Evolutionary conservation across 345 rosid genomes (phyloP), one percentile per base, ranked within the genome.

Genomic region (Adansonia digitata): DNA sequence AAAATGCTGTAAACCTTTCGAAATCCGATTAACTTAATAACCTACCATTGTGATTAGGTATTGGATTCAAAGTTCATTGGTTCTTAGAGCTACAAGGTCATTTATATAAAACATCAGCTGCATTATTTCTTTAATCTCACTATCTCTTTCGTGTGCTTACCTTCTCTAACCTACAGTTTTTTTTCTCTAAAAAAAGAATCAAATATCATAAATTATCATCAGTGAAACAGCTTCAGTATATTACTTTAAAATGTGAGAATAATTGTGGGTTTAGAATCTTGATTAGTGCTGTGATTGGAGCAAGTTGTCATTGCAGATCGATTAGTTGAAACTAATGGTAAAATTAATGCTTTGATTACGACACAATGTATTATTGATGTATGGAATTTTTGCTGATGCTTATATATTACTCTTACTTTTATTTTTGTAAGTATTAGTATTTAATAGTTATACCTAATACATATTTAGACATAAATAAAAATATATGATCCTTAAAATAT

Each of bases 121-220:
- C 43, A 62, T 62, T 62, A 62, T 62, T 62, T 62, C 45, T 35
- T 55, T 55, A 22, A 55, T 55, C 60, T 55, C 60, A 22, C 31
- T 55, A 10, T 55, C 26, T 62, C 45, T 35, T 62, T 62, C 27
- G 8, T 62, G 15, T 8, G 10, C 14, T 35, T 9, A 62, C 68
- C 15, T 35, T 62, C 26, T 34, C 43, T 24, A 17, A 61, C 20
- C 60, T 27, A 55, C 31, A 2, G 9, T 22, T 51, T 22, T 31
- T 31, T 31, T 55, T 53, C 20, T 20, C n/a, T n/a, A n/a, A n/a
- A n/a, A n/a, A n/a, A n/a, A n/a, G n/a, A n/a, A n/a, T n/a, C n/a
- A n/a, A n/a, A n/a, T 0, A 20, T 7, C 8, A 39, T 13, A 1
- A 27, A 26, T 6, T 10, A 55, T 55, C 35, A 57, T 56, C 7